Percentiles rank a stretch among this genome's conserved stretches.
Conservation (phyloP, 2,329 filamentous ascomycete species). For the Paecilomyces dactylethromorphus region DNA sequence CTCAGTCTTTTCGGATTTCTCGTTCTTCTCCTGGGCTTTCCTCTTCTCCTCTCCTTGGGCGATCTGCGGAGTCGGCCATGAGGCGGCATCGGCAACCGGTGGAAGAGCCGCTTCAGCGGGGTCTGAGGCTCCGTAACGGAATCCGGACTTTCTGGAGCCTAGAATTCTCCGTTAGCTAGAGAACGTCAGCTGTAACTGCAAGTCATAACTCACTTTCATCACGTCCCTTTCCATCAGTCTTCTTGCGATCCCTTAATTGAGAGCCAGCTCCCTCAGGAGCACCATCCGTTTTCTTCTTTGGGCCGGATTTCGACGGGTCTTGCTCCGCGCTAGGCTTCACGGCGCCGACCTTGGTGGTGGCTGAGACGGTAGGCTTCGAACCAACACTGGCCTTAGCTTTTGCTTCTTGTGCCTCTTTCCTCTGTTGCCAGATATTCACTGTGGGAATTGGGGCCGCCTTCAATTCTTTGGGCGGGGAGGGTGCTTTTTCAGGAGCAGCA, state of each 20-base stretch:
- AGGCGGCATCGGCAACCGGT: constrained; percentile 66
- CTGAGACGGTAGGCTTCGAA: constrained; percentile 16
- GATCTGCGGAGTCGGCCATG: constrained; percentile 86
- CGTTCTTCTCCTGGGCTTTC: constrained; percentile 59
- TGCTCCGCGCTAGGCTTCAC: constrained; percentile 31
- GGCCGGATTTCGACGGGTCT: constrained; percentile 30
- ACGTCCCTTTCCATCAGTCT: constrained; percentile 34
- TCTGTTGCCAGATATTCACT: constrained; percentile 83
- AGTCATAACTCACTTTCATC: constrained; percentile 25
- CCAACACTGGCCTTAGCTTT: constrained; percentile 37
- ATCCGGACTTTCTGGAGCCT: constrained; percentile 14
- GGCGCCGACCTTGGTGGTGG: constrained; percentile 11
- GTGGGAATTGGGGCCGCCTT: constrained; percentile 74
- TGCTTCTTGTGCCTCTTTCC: constrained; percentile 59
- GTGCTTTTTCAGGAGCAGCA: constrained; percentile 53
- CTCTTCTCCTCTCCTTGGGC: constrained; percentile 71
- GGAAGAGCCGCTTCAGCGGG: constrained; percentile 42
- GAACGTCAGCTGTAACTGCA: neutral
- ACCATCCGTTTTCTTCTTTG: constrained; percentile 33
- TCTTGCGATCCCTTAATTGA: constrained; percentile 26
- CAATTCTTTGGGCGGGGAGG: constrained; percentile 54
- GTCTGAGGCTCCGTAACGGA: constrained; percentile 8
- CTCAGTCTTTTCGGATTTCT: constrained; percentile 54
- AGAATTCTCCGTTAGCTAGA: constrained; percentile 1
- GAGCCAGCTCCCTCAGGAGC: constrained; percentile 14